A percentile compares a stretch with the other conserved stretches of the same genome.
These are phyloP conservation scores for Fusarium sp. DNA, from an alignment of 2,329 filamentous ascomycete genomes.

Conservation along the genomic window DNA sequence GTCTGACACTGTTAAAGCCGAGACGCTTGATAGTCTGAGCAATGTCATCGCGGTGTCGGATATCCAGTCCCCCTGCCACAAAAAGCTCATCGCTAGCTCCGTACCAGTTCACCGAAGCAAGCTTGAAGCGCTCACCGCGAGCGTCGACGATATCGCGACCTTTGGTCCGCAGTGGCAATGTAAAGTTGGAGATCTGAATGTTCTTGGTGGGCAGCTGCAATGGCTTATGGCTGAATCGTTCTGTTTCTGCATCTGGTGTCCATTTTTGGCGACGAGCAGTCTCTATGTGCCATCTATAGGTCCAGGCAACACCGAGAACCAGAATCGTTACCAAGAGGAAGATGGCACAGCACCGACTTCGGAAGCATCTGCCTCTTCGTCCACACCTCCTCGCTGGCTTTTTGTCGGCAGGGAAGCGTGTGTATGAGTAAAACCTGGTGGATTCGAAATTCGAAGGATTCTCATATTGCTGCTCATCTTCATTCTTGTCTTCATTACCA, in stretches of 20 bases:
- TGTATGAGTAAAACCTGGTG: constrained; percentile 6
- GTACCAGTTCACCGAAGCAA: constrained; percentile 78
- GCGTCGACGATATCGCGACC: constrained; percentile 73
- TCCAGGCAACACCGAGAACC: constrained; percentile 46
- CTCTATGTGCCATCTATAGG: constrained; percentile 60
- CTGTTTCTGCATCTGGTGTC: constrained; percentile 61
- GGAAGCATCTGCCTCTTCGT: constrained; percentile 22
- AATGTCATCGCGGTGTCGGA: constrained; percentile 71
- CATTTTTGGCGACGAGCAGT: constrained; percentile 58
- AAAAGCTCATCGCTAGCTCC: constrained; percentile 76
- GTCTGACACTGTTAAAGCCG: constrained; percentile 77
- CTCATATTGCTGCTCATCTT: neutral
- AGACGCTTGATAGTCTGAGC: constrained; percentile 69
- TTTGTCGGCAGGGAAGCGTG: constrained; percentile 14
- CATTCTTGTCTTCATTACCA: neutral
- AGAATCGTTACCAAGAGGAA: constrained; percentile 51
- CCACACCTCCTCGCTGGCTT: constrained; percentile 13
- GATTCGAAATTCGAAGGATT: neutral
- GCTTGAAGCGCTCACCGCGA: constrained; percentile 67
- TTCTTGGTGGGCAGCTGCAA: constrained; percentile 58
- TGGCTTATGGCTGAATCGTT: constrained; percentile 61
- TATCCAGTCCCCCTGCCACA: constrained; percentile 72
- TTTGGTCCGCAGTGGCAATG: constrained; percentile 68
- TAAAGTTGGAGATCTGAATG: constrained; percentile 60
- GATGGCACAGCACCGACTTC: constrained; percentile 45